Evolutionary conservation across 2,329 filamentous ascomycete genomes (phyloP).

Genomic region (Rosellinia necatrix): DNA sequence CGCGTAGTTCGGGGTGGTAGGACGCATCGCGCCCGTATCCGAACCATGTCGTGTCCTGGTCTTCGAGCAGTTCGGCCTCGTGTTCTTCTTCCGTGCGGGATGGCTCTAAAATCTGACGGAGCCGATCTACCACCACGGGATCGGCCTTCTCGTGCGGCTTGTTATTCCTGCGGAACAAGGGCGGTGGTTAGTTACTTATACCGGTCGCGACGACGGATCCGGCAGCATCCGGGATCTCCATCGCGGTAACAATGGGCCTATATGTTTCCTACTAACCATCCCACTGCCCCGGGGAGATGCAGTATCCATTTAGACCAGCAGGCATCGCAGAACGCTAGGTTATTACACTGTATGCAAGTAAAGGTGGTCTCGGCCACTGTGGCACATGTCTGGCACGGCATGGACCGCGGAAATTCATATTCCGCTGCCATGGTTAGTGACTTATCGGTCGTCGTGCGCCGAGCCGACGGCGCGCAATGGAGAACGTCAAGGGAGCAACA

Average conservation of each 20-base stretch:
- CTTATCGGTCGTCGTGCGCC: slow-evolving; percentile 12
- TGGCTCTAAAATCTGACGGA: slow-evolving; percentile 42
- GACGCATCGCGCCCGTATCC: slow-evolving; percentile 40
- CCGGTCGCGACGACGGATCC: not conserved
- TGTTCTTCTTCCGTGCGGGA: slow-evolving; percentile 40
- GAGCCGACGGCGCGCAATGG: slow-evolving; percentile 20
- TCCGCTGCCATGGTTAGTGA: slow-evolving; percentile 23
- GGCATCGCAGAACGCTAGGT: slow-evolving; percentile 40
- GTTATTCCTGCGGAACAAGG: slow-evolving; percentile 36
- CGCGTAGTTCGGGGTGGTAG: slow-evolving; percentile 37
- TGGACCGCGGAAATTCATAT: slow-evolving; percentile 26
- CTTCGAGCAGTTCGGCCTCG: slow-evolving; percentile 39
- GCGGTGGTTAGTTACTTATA: slow-evolving; percentile 25
- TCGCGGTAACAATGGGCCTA: slow-evolving; percentile 6
- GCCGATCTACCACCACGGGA: slow-evolving; percentile 37
- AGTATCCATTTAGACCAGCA: slow-evolving; percentile 42
- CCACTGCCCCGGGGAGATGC: slow-evolving; percentile 37
- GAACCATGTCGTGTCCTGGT: slow-evolving; percentile 43
- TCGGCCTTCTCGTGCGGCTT: slow-evolving; percentile 42
- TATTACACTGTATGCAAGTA: slow-evolving; percentile 43
- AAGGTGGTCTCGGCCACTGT: slow-evolving; percentile 36
- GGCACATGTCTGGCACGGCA: slow-evolving; percentile 40
- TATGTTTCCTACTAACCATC: slow-evolving; percentile 34
- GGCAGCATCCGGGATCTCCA: not conserved
- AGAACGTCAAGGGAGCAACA: slow-evolving; percentile 7